A percentile compares a stretch with the other conserved stretches of the same genome.
Evolutionary conservation across 2,329 filamentous ascomycete genomes (phyloP).

Genomic region (Myriosclerotinia scirpicola): DNA sequence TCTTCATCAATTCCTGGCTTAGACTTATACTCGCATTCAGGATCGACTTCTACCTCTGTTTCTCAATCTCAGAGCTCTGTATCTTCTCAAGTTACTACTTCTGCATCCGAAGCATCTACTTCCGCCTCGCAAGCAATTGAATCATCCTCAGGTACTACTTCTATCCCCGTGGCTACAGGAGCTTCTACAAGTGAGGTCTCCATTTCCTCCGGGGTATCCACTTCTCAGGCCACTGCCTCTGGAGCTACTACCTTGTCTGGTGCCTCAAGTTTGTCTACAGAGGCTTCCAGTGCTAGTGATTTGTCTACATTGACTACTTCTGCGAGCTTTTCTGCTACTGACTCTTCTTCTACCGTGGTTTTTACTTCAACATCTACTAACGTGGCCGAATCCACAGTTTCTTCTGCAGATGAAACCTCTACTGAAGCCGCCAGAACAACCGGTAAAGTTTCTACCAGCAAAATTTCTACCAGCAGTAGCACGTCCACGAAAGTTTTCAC

Average conservation of each 20-base stretch:
- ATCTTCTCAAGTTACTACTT: conserved; percentile 12
- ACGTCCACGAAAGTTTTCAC: conserved; percentile 32
- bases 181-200: conserved; percentile 23
- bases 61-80: conserved; percentile 18
- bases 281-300: conserved; percentile 29
- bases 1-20: conserved; percentile 21
- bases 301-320: conserved; percentile 24
- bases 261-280: conserved; percentile 27
- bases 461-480: conserved; percentile 20
- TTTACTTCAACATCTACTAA: conserved; percentile 27
- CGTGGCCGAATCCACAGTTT: conserved; percentile 22
- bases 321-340: conserved; percentile 25
- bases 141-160: conserved; percentile 4
- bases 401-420: conserved; percentile 25
- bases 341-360: conserved; percentile 18
- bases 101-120: conserved; percentile 11
- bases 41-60: conserved; percentile 18
- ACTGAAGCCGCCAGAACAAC: conserved; percentile 23
- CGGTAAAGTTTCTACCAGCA: conserved; percentile 17
- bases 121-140: conserved; percentile 6
- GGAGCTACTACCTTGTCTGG: conserved; percentile 24
- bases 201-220: conserved; percentile 9
- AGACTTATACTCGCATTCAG: conserved; percentile 27
- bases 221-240: conserved; percentile 26
- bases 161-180: conserved; percentile 7